Evolutionary conservation across 23 red algal species (phyloP), one percentile per base, ranked within the genome.

Genomic region (Chondrus crispus): DNA sequence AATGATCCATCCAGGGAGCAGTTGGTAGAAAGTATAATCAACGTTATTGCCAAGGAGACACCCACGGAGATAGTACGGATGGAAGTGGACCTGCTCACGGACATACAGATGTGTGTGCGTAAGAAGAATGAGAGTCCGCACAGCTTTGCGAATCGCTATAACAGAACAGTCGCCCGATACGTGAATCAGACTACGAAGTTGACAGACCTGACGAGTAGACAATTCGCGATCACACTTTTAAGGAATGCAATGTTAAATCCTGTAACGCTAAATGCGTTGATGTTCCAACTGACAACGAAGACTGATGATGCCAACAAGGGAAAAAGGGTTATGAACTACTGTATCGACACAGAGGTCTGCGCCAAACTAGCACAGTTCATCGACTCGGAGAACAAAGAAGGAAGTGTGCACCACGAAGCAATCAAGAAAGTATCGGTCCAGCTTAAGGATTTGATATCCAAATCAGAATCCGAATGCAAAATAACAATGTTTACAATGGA

Each of bases 71-170:
- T 42, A 4, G 85, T 89, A 29, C 28, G 51, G 46, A 46, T 51
- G 52, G 50, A 89, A 62, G 12, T 89, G 45, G 70, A 89, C 50
- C 68, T 89, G 22, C 70, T 89, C 11, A 89, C 85, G 46, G 85
- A 62, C 3, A 47, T 79, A 6, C 68, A 76, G 68, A 89, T 57
- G 28, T 89, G 69, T 63, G 73, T n/a, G 40, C 13, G 73, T 37
- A 62, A 78, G 54, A 38, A 76, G 41, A 70, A 48, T 11, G 85
- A 89, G 68, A 52, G 50, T 58, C 43, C 36, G 43, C 41, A 18
- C 3, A 24, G 54, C 46, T 84, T 66, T 32, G 5, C 35, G 24
- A 64, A 64, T n/a, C 58, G 58, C 58, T 63, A 45, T 46, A 40
- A 85, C 16, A 30, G 52, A 26, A 54, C 81, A 13, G 54, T 60